Conservation (phyloP, 495 filamentous ascomycete species). For the Viridothelium virens region DNA sequence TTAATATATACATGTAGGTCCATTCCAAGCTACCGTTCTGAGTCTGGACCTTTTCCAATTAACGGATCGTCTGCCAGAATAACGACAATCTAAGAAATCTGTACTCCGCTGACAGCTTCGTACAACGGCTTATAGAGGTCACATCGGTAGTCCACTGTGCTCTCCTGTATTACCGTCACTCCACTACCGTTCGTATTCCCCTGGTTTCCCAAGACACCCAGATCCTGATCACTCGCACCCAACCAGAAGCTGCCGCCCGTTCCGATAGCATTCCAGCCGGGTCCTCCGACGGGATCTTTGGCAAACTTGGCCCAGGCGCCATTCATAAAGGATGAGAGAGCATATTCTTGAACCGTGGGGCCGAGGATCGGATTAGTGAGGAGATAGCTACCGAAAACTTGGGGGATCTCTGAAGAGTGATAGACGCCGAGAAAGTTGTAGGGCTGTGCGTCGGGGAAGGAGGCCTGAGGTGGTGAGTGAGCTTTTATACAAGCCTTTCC, state of each 20-base stretch:
- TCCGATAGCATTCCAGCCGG: constrained; percentile 28
- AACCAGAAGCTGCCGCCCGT: constrained; percentile 17
- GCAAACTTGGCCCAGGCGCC: constrained; percentile 29
- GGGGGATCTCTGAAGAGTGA: constrained; percentile 25
- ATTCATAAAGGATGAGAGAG: constrained; percentile 26
- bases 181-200: constrained; percentile 15
- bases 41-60: too few relatives aligned
- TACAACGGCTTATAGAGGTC: constrained; percentile 20
- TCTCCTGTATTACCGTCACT: constrained; percentile 24
- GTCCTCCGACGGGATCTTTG: constrained; percentile 28
- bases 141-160: constrained; percentile 23
- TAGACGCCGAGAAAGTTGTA: constrained; percentile 26
- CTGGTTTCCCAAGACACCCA: constrained; percentile 22
- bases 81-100: constrained; percentile 2
- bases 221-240: constrained; percentile 12
- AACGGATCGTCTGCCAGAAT: neutral
- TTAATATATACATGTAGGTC: neutral
- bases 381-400: constrained; percentile 27
- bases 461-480: constrained; percentile 15
- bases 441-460: constrained; percentile 27
- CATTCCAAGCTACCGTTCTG: neutral
- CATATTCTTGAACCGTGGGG: constrained; percentile 25
- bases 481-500: neutral
- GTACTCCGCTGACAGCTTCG: constrained; percentile 12
- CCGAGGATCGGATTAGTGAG: constrained; percentile 12